Evolutionary conservation across 2,329 filamentous ascomycete species (phyloP).

Genomic region (Aspergillus brunneoviolaceus): DNA sequence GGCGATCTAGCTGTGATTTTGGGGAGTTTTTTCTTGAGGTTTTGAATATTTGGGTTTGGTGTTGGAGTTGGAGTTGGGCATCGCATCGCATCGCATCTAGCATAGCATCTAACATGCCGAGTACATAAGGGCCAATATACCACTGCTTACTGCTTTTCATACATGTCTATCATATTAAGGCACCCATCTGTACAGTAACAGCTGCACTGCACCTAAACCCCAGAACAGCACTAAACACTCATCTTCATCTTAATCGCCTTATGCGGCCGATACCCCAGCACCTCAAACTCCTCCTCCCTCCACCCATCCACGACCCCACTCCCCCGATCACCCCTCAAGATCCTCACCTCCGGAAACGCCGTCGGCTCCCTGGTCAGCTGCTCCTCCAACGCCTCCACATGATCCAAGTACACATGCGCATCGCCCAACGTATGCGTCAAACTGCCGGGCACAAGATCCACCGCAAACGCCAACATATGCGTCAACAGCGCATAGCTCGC

Average conservation of each 20-base stretch:
- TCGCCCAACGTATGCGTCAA: constrained; percentile 97
- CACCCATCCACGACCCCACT: constrained; percentile 92
- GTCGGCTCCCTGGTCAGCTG: constrained; percentile 80
- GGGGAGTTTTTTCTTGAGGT: no score
- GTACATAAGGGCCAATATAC: no score
- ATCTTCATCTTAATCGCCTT: constrained; percentile 97
- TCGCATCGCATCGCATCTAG: no score
- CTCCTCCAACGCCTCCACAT: constrained; percentile 78
- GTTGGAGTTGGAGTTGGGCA: no score
- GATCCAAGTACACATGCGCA: constrained; percentile 93
- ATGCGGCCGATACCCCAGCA: constrained; percentile 86
- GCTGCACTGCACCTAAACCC: no score
- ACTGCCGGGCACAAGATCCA: constrained; percentile 78
- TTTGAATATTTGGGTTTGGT: no score
- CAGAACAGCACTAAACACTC: constrained; percentile 64
- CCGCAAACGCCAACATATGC: constrained; percentile 90
- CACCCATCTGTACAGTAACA: no score
- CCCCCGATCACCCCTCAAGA: constrained; percentile 65
- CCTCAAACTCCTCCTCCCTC: constrained; percentile 81
- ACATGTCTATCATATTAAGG: no score
- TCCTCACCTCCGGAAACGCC: constrained; percentile 75
- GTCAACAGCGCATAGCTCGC: constrained; percentile 90
- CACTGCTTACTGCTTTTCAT: no score
- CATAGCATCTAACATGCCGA: no score
- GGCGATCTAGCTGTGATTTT: background rate